Conservation (phyloP, 768 basidiomycete genomes). For the Psilocybe subaeruginosa region DNA sequence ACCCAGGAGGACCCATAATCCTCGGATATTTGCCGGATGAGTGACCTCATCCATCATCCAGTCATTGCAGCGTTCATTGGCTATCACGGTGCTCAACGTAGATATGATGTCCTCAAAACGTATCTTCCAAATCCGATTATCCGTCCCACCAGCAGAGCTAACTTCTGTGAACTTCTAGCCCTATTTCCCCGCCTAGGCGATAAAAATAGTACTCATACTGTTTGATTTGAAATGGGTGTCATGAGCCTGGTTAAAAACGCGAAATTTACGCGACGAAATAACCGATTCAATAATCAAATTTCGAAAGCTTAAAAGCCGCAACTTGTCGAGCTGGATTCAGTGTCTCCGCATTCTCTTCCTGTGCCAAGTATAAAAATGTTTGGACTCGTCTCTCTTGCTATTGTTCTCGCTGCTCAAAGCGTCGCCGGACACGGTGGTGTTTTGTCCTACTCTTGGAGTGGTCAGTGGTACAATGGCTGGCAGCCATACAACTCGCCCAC, state of each 20-base stretch:
- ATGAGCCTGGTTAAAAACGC: constrained; percentile 14
- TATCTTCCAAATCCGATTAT: not conserved
- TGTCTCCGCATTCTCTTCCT: constrained; percentile 11
- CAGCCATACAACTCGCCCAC: constrained; percentile 42
- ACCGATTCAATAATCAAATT: constrained; percentile 10
- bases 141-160: not conserved
- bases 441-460: constrained; percentile 40
- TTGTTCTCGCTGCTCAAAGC: constrained; percentile 30
- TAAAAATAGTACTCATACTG: not conserved
- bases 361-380: constrained; percentile 29
- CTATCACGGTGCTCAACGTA: not conserved
- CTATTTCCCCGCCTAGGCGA: constrained; percentile 11
- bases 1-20: constrained; percentile 16
- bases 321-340: constrained; percentile 9
- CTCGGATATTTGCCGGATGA: constrained; percentile 23
- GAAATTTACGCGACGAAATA: constrained; percentile 21
- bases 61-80: not conserved
- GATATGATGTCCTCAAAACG: not conserved
- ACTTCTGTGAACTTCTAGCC: not conserved
- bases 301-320: constrained; percentile 21
- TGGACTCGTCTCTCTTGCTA: constrained; percentile 29
- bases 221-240: constrained; percentile 5
- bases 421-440: constrained; percentile 48
- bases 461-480: constrained; percentile 44
- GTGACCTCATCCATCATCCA: constrained; percentile 2